A percentile compares a stretch with the other conserved stretches of the same genome.
phyloP scores from a whole-genome alignment of 345 rosid species.

The Lepidium sativum region DNA sequence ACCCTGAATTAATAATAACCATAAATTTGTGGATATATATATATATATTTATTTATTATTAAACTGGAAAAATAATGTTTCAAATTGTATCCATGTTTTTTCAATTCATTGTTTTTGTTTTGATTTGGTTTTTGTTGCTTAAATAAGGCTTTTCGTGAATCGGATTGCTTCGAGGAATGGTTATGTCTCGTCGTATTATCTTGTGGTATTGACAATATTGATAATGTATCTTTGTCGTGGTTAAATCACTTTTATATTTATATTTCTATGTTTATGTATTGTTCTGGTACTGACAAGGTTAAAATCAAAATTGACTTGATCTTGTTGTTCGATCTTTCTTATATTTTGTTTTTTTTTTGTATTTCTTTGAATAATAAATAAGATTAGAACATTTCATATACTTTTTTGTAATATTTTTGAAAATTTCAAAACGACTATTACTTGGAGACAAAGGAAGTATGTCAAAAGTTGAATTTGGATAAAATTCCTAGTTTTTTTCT shows the following conservation, averaged over 20 bases:
- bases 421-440: no score
- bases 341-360: no score
- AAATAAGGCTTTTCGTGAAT: slow-evolving; percentile 19
- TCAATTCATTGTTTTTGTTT: neutral
- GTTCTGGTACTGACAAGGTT: neutral
- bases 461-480: no score
- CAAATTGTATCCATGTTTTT: neutral
- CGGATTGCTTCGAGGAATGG: neutral
- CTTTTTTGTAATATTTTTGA: no score
- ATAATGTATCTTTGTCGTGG: neutral
- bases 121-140: neutral
- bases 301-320: no score
- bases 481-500: no score
- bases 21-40: neutral
- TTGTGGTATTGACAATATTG: neutral
- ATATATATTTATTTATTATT: no score
- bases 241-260: neutral
- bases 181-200: neutral
- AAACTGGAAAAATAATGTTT: neutral
- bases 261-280: neutral
- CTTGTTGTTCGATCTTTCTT: no score
- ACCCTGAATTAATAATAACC: neutral
- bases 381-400: no score
- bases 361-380: no score
- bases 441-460: no score